phyloP scores from a whole-genome alignment of 306 rosid genomes.

The Medicago arabica region DNA sequence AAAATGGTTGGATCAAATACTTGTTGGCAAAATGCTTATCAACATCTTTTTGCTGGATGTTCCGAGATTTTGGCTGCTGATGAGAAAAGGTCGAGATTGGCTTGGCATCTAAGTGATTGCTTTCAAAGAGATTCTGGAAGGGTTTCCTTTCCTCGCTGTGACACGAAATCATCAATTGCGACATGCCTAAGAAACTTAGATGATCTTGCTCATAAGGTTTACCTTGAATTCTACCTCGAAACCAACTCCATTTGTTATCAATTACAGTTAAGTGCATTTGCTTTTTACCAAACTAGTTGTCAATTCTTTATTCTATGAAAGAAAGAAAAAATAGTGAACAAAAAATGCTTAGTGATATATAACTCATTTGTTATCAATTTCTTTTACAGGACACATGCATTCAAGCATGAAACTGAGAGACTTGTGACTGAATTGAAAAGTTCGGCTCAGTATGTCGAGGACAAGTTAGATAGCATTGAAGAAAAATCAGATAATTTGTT shows the following conservation, averaged over 20 bases:
- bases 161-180: slow-evolving; percentile 51
- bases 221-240: slow-evolving; percentile 88
- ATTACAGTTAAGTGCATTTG: slow-evolving; percentile 68
- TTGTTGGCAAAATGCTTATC: slow-evolving; percentile 82
- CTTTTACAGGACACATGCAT: slow-evolving; percentile 61
- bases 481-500: slow-evolving; percentile 59
- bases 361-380: no score
- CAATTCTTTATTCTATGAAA: background rate
- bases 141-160: slow-evolving; percentile 67
- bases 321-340: no score
- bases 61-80: slow-evolving; percentile 66
- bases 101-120: slow-evolving; percentile 93
- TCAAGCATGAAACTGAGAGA: slow-evolving; percentile 78
- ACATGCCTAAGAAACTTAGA: slow-evolving; percentile 56
- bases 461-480: slow-evolving; percentile 62
- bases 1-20: slow-evolving; percentile 58
- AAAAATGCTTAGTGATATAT: no score
- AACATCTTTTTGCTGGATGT: slow-evolving; percentile 73
- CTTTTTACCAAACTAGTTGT: background rate
- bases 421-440: slow-evolving; percentile 74
- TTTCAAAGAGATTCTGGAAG: slow-evolving; percentile 87
- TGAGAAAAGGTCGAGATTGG: slow-evolving; percentile 76
- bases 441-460: slow-evolving; percentile 73
- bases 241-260: slow-evolving; percentile 84
- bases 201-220: slow-evolving; percentile 67